Evolutionary conservation across 495 filamentous ascomycete species (phyloP).

Genomic region (Penicillium chermesinum): DNA sequence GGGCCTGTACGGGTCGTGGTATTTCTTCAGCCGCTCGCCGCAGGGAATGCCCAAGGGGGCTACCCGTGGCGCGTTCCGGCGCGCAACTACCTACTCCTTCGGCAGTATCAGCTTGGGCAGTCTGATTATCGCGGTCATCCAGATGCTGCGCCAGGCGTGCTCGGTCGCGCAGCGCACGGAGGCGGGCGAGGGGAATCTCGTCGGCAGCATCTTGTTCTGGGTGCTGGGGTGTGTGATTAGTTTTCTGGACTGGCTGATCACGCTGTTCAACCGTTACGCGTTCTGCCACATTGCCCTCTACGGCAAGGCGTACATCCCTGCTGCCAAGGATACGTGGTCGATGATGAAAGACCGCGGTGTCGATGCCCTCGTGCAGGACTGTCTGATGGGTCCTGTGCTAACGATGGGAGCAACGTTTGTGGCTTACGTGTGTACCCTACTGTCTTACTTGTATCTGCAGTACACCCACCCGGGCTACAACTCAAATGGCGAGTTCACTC

Average conservation of each 20-base stretch:
- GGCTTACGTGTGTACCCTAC: constrained; percentile 71
- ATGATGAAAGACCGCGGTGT: constrained; percentile 91
- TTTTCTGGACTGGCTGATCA: constrained; percentile 77
- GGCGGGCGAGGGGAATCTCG: constrained; percentile 60
- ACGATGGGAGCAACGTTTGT: constrained; percentile 81
- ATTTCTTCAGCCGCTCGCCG: constrained; percentile 65
- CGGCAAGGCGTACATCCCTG: constrained; percentile 76
- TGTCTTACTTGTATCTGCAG: constrained; percentile 79
- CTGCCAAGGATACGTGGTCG: constrained; percentile 82
- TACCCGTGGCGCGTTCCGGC: constrained; percentile 67
- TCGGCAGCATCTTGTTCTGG: constrained; percentile 64
- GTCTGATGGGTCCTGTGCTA: constrained; percentile 84
- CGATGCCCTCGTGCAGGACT: constrained; percentile 85
- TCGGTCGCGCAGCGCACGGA: constrained; percentile 64
- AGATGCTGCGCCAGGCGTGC: constrained; percentile 71
- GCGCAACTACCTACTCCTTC: constrained; percentile 83
- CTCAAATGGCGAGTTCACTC: constrained; percentile 58
- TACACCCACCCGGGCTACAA: constrained; percentile 80
- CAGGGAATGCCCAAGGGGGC: constrained; percentile 63
- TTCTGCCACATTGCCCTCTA: constrained; percentile 92
- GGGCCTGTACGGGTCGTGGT: constrained; percentile 90
- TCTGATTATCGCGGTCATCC: constrained; percentile 80
- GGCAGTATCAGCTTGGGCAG: constrained; percentile 85
- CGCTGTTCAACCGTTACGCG: constrained; percentile 68
- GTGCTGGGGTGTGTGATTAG: constrained; percentile 68